Conservation (phyloP, 352 stramenopile species). For the Phytophthora kernoviae region DNA sequence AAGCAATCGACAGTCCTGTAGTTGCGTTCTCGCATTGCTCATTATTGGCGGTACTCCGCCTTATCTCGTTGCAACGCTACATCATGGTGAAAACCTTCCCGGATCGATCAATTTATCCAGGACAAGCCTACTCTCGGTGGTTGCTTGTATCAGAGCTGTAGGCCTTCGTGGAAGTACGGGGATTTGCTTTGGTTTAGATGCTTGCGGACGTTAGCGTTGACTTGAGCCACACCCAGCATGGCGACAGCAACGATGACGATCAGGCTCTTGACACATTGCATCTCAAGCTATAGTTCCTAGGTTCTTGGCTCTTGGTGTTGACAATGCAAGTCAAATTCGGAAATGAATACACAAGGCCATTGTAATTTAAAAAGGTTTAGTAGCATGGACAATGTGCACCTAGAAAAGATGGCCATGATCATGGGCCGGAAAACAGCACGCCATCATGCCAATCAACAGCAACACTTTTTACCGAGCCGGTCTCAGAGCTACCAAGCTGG, state of each 20-base stretch:
- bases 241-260: not conserved
- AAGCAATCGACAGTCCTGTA: too few relatives aligned
- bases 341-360: too few relatives aligned
- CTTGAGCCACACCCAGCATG: not conserved
- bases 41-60: too few relatives aligned
- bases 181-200: too few relatives aligned
- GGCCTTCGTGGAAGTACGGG: not conserved
- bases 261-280: too few relatives aligned
- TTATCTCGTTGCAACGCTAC: not conserved
- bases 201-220: not conserved
- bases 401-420: too few relatives aligned
- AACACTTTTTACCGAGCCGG: slow-evolving; percentile 21
- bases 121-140: not conserved
- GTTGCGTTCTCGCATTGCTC: too few relatives aligned
- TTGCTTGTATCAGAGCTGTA: not conserved
- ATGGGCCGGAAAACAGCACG: too few relatives aligned
- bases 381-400: too few relatives aligned
- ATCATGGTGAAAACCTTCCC: too few relatives aligned
- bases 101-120: not conserved
- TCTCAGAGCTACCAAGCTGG: slow-evolving; percentile 24
- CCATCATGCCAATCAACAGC: too few relatives aligned
- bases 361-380: too few relatives aligned
- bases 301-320: not conserved
- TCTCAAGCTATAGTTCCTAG: not conserved
- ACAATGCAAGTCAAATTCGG: not conserved